These are phyloP conservation scores for Saccharomycopsis lassenensis DNA, from an alignment of 805 yeast genomes.

Conservation along the genomic window DNA sequence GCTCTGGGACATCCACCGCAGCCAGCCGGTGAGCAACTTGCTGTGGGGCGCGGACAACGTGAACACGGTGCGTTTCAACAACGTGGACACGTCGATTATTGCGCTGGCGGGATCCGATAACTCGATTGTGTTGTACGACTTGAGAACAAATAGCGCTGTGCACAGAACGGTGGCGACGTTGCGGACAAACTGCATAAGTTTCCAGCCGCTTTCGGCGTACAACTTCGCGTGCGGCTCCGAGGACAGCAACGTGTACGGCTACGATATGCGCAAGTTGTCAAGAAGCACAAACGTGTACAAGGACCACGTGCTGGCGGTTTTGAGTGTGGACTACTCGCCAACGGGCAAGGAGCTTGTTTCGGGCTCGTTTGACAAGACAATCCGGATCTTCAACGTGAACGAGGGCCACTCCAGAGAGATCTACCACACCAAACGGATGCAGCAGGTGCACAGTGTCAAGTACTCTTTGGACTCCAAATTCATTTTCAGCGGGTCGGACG, in stretches of 20 bases:
- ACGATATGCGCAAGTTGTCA: conserved; percentile 91
- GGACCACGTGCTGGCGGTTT: conserved; percentile 92
- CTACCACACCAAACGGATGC: conserved; percentile 97
- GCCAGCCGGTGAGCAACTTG: conserved; percentile 63
- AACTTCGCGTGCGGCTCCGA: conserved; percentile 87
- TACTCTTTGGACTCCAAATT: conserved; percentile 86
- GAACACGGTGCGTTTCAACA: conserved; percentile 72
- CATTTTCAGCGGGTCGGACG: conserved; percentile 87
- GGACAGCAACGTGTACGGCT: conserved; percentile 87
- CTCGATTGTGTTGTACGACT: conserved; percentile 80
- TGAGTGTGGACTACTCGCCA: conserved; percentile 92
- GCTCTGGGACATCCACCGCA: conserved; percentile 83
- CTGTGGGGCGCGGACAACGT: conserved; percentile 97
- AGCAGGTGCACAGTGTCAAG: conserved; percentile 74
- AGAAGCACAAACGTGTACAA: conserved; percentile 77
- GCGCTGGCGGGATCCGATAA: conserved; percentile 91
- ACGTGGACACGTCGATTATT: conserved; percentile 76
- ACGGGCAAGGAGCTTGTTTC: conserved; percentile 95
- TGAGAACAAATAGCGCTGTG: conserved; percentile 82
- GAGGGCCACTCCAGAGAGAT: conserved; percentile 93
- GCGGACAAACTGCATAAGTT: conserved; percentile 75
- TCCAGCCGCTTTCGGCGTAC: conserved; percentile 98
- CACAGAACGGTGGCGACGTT: conserved; percentile 79
- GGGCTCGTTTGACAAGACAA: conserved; percentile 90
- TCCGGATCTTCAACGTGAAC: conserved; percentile 61